Conservation (phyloP, 1,284 basidiomycete species). For the Fomitopsis betulina region DNA sequence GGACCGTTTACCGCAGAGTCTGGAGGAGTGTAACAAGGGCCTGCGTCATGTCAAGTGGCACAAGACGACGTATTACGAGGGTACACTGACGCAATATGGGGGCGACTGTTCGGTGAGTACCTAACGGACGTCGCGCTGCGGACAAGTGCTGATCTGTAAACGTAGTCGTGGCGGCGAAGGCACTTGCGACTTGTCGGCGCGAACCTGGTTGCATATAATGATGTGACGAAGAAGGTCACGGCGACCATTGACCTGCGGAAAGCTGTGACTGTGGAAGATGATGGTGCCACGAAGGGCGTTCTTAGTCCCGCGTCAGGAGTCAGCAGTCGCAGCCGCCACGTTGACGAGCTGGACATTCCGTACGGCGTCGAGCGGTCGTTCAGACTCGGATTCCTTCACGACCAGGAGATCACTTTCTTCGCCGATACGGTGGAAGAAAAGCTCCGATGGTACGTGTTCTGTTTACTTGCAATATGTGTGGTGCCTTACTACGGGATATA, state of each 20-base stretch:
- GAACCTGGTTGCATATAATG: conserved; percentile 87
- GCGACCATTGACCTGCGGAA: conserved; percentile 90
- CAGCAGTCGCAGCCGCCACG: conserved; percentile 36
- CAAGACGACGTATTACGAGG: conserved; percentile 87
- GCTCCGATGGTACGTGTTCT: conserved; percentile 66
- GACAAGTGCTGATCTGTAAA: not conserved
- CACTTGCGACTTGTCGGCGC: conserved; percentile 85
- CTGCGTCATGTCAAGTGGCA: conserved; percentile 89
- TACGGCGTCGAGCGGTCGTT: conserved; percentile 84
- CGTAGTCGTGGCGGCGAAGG: conserved; percentile 83
- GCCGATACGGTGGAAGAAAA: conserved; percentile 92
- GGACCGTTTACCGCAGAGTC: conserved; percentile 80
- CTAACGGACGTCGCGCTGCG: not conserved
- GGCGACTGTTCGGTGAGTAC: conserved; percentile 83
- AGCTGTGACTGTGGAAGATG: conserved; percentile 75
- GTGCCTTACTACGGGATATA: conserved; percentile 25
- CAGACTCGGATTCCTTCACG: conserved; percentile 76
- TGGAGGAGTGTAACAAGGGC: conserved; percentile 91
- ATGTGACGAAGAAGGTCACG: conserved; percentile 89
- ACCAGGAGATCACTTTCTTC: conserved; percentile 85
- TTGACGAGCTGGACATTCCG: conserved; percentile 66
- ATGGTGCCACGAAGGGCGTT: conserved; percentile 38
- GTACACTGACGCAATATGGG: conserved; percentile 90
- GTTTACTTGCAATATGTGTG: not conserved
- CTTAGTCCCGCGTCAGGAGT: conserved; percentile 40